phyloP scores from a whole-genome alignment of 345 rosid genomes.

The Eucalyptus marginata region DNA sequence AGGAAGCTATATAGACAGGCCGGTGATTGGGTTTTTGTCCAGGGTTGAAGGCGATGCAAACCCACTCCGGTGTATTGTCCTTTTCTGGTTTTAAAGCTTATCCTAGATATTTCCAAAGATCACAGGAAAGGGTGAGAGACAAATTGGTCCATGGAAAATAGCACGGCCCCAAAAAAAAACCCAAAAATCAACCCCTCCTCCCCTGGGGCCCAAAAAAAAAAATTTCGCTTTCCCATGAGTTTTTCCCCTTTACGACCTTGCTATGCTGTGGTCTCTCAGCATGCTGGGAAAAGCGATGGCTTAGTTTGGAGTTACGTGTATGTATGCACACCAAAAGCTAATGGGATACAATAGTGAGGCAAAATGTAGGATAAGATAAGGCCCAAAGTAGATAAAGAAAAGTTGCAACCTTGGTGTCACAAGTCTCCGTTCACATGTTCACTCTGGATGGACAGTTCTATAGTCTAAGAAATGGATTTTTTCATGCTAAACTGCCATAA shows the following conservation, averaged over 20 bases:
- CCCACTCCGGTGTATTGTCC: background rate
- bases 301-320: background rate
- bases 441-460: background rate
- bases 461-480: background rate
- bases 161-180: accelerated
- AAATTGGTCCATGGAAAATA: background rate
- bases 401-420: accelerated
- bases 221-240: background rate
- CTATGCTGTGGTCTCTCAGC: background rate
- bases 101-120: background rate
- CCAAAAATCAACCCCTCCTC: too few species aligned
- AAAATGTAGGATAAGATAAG: background rate
- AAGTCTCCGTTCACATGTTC: background rate
- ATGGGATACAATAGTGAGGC: background rate
- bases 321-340: background rate
- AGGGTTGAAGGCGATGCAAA: background rate
- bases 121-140: background rate
- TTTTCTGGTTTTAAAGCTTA: background rate
- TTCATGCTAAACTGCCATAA: background rate
- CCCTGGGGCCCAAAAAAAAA: too few species aligned
- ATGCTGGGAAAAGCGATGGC: background rate
- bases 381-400: background rate
- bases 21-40: background rate
- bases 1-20: background rate
- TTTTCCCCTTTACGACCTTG: background rate